A percentile compares a stretch with the other conserved stretches of the same genome.
Conservation (phyloP, 1,139 yeast species). For the Meyerozyma guilliermondii region DNA sequence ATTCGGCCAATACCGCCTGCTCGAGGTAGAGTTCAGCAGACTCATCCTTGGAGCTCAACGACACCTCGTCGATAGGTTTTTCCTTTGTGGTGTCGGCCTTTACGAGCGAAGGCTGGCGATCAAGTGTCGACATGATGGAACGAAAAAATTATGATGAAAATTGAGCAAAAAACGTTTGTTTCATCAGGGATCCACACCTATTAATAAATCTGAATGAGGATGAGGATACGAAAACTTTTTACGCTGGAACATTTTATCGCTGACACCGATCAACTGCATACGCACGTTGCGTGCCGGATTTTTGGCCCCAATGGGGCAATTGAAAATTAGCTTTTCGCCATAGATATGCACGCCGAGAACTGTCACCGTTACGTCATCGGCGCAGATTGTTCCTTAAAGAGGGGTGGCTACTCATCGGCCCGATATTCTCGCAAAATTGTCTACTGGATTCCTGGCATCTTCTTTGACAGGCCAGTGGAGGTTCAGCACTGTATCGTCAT, state of each 20-base stretch:
- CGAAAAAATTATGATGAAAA: neutral
- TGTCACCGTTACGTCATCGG: neutral
- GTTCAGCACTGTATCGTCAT: too few species aligned
- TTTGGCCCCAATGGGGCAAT: neutral
- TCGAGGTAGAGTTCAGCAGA: slow-evolving; percentile 1
- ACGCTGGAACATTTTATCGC: neutral
- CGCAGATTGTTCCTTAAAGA: too few species aligned
- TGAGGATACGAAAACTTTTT: neutral
- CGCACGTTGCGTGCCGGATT: neutral
- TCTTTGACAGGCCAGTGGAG: too few species aligned
- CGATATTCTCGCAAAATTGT: too few species aligned
- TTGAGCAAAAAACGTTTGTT: neutral
- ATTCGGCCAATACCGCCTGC: slow-evolving; percentile 10
- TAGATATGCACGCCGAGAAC: neutral
- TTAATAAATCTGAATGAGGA: neutral
- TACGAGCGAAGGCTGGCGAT: neutral
- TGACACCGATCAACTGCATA: neutral
- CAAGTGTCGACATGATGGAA: neutral
- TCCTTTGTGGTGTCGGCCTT: neutral
- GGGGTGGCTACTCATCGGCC: too few species aligned
- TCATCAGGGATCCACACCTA: neutral
- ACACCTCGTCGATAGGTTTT: neutral
- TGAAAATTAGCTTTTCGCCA: neutral
- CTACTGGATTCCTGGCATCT: too few species aligned
- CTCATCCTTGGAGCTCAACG: neutral